Base-by-base conservation (phyloP, 2,329 filamentous ascomycete species). In the Claviceps spartinae region DNA sequence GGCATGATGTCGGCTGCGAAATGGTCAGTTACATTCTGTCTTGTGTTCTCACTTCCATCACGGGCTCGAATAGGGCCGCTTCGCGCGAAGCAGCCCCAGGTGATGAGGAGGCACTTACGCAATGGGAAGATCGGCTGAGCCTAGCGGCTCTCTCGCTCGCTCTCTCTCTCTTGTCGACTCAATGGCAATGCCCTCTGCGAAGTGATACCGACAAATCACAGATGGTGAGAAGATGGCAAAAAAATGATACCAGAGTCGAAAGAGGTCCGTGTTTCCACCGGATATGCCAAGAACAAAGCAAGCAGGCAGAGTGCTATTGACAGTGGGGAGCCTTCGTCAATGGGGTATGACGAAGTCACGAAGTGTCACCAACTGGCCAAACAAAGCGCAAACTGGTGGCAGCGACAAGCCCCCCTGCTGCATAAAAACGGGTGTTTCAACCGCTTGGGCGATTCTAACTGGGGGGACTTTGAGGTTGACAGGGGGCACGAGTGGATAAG, bases 1-100 rank as follows among this genome's bases (percentile, higher is more conserved):
- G 79, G 79, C 79, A 83, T 83, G 62, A 61, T 71, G 64, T 47
- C 42, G 52, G 45, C 51, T 20, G 24, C 50, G 61, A 60, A 61
- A 61, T 58, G 54, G 48, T 44, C 30, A 50, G 36, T 36, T 16
- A 42, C 14, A 11, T 47, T 47, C 26, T 26, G n/a, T 20, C 26
- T 47, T 14, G 16, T 47, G 34, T 36, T 36, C 20, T 2, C 30
- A 37, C 7, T 38, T 47, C 2, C 30, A 11, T 34, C 30, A 34
- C 9, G 30, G 30, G 30, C 30, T 34, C 30, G 30, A 34, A 11
- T 34, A 34, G 30, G 30, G 30, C 30, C 1, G 9, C 30, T 11
- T 34, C 30, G 30, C 9, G 30, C 30, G 30, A 34, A 34, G 30
- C 30, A 11, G 30, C 30, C 30, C 30, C 3, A 34, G 3, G 9